Percentiles rank a stretch among this genome's conserved stretches.
phyloP scores from a whole-genome alignment of 2,329 filamentous ascomycete species.

The Claviceps spartinae region DNA sequence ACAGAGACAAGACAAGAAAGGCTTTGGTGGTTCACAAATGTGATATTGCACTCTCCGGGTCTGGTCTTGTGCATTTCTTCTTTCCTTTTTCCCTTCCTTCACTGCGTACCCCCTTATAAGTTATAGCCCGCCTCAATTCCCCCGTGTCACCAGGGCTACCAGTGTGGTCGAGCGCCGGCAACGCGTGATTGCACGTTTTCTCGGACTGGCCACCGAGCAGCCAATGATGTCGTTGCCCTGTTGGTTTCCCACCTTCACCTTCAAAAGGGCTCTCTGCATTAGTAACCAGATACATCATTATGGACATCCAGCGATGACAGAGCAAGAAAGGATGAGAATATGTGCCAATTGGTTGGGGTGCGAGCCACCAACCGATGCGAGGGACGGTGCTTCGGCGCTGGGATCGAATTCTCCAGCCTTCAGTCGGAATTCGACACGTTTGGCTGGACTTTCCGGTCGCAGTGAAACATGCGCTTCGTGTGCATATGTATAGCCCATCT shows the following conservation, averaged over 20 bases:
- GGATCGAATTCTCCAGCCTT: neutral
- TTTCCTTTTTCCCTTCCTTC: neutral
- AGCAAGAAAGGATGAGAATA: neutral
- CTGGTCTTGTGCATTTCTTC: neutral
- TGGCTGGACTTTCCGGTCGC: constrained; percentile 2
- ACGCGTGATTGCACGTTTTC: neutral
- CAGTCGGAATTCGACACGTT: neutral
- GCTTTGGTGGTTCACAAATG: neutral
- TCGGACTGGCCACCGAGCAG: neutral
- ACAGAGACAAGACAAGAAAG: neutral
- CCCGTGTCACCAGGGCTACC: neutral
- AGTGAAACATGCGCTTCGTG: constrained; percentile 1
- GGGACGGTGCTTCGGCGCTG: neutral
- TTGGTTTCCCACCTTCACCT: neutral
- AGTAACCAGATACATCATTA: neutral
- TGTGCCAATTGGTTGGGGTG: neutral
- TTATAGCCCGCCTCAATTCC: neutral
- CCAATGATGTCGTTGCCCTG: neutral
- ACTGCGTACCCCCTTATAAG: neutral
- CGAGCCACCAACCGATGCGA: neutral
- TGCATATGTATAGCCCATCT: neutral
- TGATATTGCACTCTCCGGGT: neutral
- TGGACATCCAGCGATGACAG: neutral
- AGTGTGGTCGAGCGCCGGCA: neutral
- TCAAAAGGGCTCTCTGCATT: neutral